A percentile compares a stretch with the other conserved stretches of the same genome.
These are phyloP conservation scores for Pyrenochaeta sp. DNA, from an alignment of 2,329 filamentous ascomycete species.

Conservation along the genomic window DNA sequence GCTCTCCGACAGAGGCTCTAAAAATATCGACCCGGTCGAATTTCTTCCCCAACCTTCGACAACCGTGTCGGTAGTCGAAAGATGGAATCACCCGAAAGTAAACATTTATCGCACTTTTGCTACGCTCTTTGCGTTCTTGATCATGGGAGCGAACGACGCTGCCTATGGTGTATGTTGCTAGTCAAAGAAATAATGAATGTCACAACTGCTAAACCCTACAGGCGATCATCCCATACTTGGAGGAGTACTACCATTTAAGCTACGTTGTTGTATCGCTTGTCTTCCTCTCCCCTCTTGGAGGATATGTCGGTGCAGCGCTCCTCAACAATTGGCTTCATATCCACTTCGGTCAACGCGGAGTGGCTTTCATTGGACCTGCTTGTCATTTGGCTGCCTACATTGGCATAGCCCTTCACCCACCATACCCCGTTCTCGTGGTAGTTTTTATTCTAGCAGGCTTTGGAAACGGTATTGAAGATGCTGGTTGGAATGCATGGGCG, in stretches of 20 bases:
- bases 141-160: constrained; percentile 74
- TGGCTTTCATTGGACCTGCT: constrained; percentile 70
- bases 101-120: constrained; percentile 67
- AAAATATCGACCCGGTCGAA: constrained; percentile 34
- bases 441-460: constrained; percentile 72
- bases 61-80: constrained; percentile 54
- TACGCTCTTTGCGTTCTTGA: constrained; percentile 66
- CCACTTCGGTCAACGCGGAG: constrained; percentile 71
- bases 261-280: constrained; percentile 70
- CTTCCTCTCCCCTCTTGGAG: constrained; percentile 70
- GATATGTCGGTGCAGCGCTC: constrained; percentile 68
- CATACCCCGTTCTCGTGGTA: constrained; percentile 70
- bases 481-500: constrained; percentile 67
- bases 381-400: constrained; percentile 71
- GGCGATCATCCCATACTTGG: constrained; percentile 53
- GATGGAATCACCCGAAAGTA: constrained; percentile 67
- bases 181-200: constrained; percentile 1
- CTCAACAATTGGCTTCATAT: constrained; percentile 70
- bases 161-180: constrained; percentile 63
- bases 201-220: not conserved
- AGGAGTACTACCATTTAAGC: constrained; percentile 65
- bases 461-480: constrained; percentile 72
- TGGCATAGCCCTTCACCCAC: constrained; percentile 70
- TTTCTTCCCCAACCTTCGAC: constrained; percentile 55
- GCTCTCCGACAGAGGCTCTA: constrained; percentile 1